Conservation (phyloP, 108 stramenopile genomes). For the Cyclotella distinguenda region DNA sequence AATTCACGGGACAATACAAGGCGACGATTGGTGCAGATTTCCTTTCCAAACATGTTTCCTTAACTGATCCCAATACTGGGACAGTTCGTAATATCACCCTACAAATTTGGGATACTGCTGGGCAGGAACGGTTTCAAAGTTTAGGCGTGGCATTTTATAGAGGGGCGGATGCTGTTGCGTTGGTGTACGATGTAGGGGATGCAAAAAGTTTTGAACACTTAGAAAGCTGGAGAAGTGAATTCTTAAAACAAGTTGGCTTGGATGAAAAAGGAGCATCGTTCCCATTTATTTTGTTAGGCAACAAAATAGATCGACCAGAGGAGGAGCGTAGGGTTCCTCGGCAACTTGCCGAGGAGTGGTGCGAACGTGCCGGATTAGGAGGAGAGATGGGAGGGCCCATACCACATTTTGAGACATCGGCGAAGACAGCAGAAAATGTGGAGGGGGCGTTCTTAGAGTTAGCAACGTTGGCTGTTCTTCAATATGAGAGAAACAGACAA, state of each 20-base stretch:
- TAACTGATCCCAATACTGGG: constrained; percentile 64
- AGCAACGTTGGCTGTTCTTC: constrained; percentile 51
- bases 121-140: constrained; percentile 97
- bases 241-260: constrained; percentile 82
- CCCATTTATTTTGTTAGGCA: constrained; percentile 96
- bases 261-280: constrained; percentile 62
- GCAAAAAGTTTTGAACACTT: constrained; percentile 93
- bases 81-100: constrained; percentile 74
- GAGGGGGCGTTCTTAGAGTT: constrained; percentile 91
- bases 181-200: constrained; percentile 98
- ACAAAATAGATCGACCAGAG: constrained; percentile 88
- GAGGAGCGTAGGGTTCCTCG: constrained; percentile 73
- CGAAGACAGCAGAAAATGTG: constrained; percentile 93
- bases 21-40: constrained; percentile 99
- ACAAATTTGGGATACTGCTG: constrained; percentile 99
- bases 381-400: constrained; percentile 70
- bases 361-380: constrained; percentile 57
- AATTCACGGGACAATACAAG: constrained; percentile 95
- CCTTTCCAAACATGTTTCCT: constrained; percentile 84
- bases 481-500: constrained; percentile 37
- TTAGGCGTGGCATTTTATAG: constrained; percentile 97
- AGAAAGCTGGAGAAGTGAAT: constrained; percentile 93
- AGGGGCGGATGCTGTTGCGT: constrained; percentile 95
- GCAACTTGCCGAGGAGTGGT: constrained; percentile 83
- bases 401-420: constrained; percentile 94